phyloP scores from a whole-genome alignment of 2,329 filamentous ascomycete genomes.

The Harringtonia lauricola region DNA sequence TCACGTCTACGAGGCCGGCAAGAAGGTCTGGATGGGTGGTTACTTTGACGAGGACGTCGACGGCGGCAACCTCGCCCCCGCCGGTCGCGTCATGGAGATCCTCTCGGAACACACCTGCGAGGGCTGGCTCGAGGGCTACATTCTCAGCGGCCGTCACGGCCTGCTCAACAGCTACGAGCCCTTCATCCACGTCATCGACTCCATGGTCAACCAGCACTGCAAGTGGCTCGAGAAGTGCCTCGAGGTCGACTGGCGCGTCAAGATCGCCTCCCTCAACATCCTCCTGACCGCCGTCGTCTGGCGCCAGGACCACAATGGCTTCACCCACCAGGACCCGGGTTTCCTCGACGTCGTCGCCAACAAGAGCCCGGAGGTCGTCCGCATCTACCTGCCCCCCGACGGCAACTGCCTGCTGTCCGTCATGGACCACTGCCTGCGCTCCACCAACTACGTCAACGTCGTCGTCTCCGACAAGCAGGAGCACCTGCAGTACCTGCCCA shows the following conservation, averaged over 20 bases:
- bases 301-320: conserved; percentile 77
- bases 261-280: conserved; percentile 67
- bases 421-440: conserved; percentile 65
- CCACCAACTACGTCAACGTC: conserved; percentile 70
- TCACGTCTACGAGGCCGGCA: conserved; percentile 59
- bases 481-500: conserved; percentile 64
- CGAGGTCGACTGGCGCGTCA: conserved; percentile 68
- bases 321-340: conserved; percentile 63
- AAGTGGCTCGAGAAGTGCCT: conserved; percentile 76
- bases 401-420: conserved; percentile 67
- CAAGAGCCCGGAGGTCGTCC: conserved; percentile 69
- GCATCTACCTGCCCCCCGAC: conserved; percentile 72
- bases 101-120: conserved; percentile 73
- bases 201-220: conserved; percentile 76
- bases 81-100: conserved; percentile 72
- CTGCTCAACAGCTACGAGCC: conserved; percentile 74
- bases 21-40: conserved; percentile 73
- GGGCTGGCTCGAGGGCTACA: conserved; percentile 71
- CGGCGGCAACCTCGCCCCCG: conserved; percentile 58
- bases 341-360: conserved; percentile 73
- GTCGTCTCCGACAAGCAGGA: conserved; percentile 72
- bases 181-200: conserved; percentile 75
- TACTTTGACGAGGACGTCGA: conserved; percentile 67
- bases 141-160: conserved; percentile 64
- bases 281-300: conserved; percentile 69